Conservation (phyloP, 202 grass and related monocot genomes). For the Panicum hallii region DNA sequence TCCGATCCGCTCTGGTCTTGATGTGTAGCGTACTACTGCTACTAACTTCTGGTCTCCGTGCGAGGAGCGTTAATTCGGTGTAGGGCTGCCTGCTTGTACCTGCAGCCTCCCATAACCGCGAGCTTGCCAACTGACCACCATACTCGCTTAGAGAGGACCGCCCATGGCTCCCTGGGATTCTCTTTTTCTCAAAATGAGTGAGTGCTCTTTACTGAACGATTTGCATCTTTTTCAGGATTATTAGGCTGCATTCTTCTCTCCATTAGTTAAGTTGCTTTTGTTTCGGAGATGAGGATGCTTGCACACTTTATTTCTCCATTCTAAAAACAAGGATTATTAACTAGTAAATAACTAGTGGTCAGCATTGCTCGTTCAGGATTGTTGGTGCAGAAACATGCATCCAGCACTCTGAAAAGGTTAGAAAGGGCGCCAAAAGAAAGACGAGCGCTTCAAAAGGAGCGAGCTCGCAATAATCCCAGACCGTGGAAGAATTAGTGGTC, state of each 20-base stretch:
- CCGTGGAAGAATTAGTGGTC: slow-evolving; percentile 28
- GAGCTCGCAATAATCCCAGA: slow-evolving; percentile 3
- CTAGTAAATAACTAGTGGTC: slow-evolving; percentile 11
- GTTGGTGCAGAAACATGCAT: slow-evolving; percentile 23
- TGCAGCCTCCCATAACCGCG: background rate
- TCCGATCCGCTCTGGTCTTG: background rate
- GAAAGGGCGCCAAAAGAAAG: background rate
- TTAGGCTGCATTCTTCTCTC: background rate
- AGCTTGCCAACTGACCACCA: background rate
- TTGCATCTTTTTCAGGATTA: background rate
- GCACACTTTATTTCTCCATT: background rate
- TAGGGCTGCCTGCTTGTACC: background rate
- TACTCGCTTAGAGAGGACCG: background rate
- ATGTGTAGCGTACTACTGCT: background rate
- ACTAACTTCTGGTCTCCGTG: slow-evolving; percentile 13
- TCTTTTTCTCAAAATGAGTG: background rate
- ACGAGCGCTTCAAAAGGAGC: background rate
- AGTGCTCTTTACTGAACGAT: background rate
- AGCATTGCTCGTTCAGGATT: background rate
- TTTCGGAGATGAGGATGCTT: background rate
- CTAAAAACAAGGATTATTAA: background rate
- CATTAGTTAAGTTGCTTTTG: background rate
- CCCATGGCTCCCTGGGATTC: background rate
- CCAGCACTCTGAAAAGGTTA: slow-evolving; percentile 29
- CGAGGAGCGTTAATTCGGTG: background rate